phyloP scores from a whole-genome alignment of 805 yeast genomes.

The Myxozyma geophila region DNA sequence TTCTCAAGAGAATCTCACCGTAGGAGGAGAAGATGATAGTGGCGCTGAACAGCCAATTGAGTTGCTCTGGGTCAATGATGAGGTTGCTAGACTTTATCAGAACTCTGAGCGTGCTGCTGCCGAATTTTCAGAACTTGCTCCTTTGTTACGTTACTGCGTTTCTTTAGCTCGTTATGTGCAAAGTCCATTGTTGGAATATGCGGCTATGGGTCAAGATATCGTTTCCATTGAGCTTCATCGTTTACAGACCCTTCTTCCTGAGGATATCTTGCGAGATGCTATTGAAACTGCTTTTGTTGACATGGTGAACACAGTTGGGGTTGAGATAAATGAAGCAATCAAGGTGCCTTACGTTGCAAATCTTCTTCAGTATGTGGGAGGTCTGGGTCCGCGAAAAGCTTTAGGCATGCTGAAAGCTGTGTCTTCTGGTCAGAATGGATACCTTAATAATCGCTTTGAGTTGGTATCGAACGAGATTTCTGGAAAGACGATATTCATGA shows the following conservation, averaged over 20 bases:
- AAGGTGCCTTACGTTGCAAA: slow-evolving; percentile 73
- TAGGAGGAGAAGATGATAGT: slow-evolving; percentile 42
- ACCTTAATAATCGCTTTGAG: slow-evolving; percentile 71
- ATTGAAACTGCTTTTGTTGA: slow-evolving; percentile 86
- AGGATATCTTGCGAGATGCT: slow-evolving; percentile 65
- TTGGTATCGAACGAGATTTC: slow-evolving; percentile 79
- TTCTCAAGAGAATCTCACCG: slow-evolving; percentile 55
- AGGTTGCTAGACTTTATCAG: slow-evolving; percentile 87
- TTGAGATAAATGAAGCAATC: slow-evolving; percentile 89
- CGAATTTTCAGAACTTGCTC: slow-evolving; percentile 85
- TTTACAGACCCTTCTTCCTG: slow-evolving; percentile 71
- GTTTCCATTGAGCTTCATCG: slow-evolving; percentile 66
- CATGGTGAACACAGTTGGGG: slow-evolving; percentile 86
- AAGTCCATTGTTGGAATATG: slow-evolving; percentile 89
- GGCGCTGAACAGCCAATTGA: slow-evolving; percentile 57
- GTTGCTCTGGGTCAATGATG: slow-evolving; percentile 86
- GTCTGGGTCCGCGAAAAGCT: slow-evolving; percentile 95
- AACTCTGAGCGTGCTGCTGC: slow-evolving; percentile 71
- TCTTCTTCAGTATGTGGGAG: slow-evolving; percentile 77
- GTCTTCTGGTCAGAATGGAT: slow-evolving; percentile 64
- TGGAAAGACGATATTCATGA: slow-evolving; percentile 81
- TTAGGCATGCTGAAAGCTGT: slow-evolving; percentile 81
- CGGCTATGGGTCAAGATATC: slow-evolving; percentile 76
- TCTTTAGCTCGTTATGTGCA: slow-evolving; percentile 91
- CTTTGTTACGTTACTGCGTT: slow-evolving; percentile 79